Percentiles rank a stretch among this genome's conserved stretches.
These are phyloP conservation scores for Eucalyptus caleyi DNA, from an alignment of 345 rosid species.

Conservation along the genomic window DNA sequence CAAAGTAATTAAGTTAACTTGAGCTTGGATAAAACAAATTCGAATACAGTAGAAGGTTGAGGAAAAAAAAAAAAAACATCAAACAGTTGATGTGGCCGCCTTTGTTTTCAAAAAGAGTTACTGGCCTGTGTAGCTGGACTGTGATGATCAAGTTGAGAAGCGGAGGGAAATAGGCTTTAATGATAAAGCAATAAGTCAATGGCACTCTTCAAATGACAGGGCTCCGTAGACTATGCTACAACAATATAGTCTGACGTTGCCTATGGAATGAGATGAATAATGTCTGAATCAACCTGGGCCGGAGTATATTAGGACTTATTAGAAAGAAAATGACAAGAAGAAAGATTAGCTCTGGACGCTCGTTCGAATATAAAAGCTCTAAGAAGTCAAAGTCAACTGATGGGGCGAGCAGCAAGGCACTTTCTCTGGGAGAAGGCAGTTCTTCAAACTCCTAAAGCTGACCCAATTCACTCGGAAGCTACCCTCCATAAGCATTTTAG, in stretches of 20 bases:
- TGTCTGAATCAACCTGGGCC: neutral
- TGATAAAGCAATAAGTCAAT: too few species aligned
- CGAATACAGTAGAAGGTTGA: neutral
- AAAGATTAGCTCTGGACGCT: neutral
- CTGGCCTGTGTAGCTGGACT: neutral
- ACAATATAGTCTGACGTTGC: neutral
- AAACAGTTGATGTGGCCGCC: neutral
- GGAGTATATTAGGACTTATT: neutral
- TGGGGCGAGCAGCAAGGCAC: constrained; percentile 50
- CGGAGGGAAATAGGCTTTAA: neutral
- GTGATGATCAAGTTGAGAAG: neutral
- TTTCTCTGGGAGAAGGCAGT: constrained; percentile 49
- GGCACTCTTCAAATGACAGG: too few species aligned
- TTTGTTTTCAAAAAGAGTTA: too few species aligned
- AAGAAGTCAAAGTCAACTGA: constrained; percentile 46
- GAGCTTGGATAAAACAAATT: too few species aligned
- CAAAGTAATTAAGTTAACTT: too few species aligned
- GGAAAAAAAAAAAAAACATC: neutral
- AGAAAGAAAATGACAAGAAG: neutral
- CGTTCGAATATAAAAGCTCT: constrained; percentile 19
- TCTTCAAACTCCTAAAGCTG: constrained; percentile 31
- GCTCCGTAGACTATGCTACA: too few species aligned
- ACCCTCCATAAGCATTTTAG: constrained; percentile 1
- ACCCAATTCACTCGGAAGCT: constrained; percentile 21
- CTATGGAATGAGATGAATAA: neutral